Conservation (phyloP, 345 rosid species). For the Sisymbrium irio region DNA sequence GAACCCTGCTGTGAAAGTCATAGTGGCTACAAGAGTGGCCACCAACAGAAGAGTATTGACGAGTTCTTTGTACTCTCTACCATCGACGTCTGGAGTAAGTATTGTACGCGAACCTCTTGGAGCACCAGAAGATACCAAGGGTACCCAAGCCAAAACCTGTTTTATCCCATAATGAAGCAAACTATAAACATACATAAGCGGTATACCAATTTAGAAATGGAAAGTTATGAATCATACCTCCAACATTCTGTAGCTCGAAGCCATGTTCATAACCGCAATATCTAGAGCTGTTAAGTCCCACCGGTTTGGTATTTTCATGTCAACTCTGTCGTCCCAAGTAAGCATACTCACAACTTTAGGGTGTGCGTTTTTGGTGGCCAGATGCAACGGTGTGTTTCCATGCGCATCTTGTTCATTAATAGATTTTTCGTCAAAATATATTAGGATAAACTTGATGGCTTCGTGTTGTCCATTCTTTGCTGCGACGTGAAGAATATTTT, state of each 20-base stretch:
- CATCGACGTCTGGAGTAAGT: neutral
- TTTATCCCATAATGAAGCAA: neutral
- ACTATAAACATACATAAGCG: neutral
- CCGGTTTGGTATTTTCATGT: neutral
- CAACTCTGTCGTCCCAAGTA: neutral
- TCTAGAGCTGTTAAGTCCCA: conserved; percentile 12
- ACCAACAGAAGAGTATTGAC: neutral
- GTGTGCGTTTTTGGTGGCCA: neutral
- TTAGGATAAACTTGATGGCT: too few relatives aligned
- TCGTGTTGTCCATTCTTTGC: neutral
- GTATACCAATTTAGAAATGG: neutral
- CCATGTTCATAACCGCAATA: neutral
- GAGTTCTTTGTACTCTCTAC: neutral
- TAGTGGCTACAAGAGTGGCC: conserved; percentile 3
- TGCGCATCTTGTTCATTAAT: neutral
- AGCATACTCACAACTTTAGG: too few relatives aligned
- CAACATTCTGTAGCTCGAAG: neutral
- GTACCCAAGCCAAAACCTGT: conserved; percentile 16
- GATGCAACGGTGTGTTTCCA: conserved; percentile 10
- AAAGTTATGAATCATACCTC: neutral
- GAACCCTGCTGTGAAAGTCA: conserved; percentile 10
- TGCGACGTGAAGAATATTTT: conserved; percentile 8
- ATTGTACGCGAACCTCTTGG: neutral
- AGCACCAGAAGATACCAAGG: neutral
- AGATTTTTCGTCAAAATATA: neutral